Percentiles rank a stretch among this genome's conserved stretches.
Conservation (phyloP, 106 monocot genomes). For the Triglochin maritima region DNA sequence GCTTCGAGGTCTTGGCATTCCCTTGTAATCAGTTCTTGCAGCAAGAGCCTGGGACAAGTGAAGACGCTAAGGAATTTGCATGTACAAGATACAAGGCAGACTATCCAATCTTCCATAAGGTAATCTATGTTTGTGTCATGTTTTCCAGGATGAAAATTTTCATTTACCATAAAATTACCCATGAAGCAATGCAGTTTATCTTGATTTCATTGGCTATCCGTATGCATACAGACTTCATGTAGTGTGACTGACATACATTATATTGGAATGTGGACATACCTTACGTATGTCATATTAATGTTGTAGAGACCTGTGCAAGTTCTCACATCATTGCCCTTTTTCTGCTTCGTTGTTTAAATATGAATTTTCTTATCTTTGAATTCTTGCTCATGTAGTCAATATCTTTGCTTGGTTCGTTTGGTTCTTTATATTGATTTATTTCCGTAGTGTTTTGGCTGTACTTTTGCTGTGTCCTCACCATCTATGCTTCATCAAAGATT, state of each 20-base stretch:
- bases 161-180: not conserved
- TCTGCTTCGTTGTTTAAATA: no score
- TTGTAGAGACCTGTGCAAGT: no score
- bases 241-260: not conserved
- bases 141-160: not conserved
- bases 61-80: constrained; percentile 68
- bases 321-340: no score
- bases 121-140: constrained; percentile 8
- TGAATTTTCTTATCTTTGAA: no score
- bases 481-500: no score
- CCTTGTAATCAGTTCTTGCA: constrained; percentile 88
- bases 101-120: constrained; percentile 95
- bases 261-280: no score
- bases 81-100: constrained; percentile 87
- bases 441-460: no score
- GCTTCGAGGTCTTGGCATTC: constrained; percentile 89
- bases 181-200: not conserved
- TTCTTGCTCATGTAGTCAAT: no score
- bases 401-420: no score
- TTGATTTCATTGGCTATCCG: not conserved
- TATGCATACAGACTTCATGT: not conserved
- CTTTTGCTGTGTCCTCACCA: no score
- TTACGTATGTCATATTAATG: no score
- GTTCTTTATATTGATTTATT: no score
- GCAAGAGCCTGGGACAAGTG: constrained; percentile 72